Evolutionary conservation across 192 early-diverging fungal species (phyloP).

Genomic region (Linnemannia elongata): DNA sequence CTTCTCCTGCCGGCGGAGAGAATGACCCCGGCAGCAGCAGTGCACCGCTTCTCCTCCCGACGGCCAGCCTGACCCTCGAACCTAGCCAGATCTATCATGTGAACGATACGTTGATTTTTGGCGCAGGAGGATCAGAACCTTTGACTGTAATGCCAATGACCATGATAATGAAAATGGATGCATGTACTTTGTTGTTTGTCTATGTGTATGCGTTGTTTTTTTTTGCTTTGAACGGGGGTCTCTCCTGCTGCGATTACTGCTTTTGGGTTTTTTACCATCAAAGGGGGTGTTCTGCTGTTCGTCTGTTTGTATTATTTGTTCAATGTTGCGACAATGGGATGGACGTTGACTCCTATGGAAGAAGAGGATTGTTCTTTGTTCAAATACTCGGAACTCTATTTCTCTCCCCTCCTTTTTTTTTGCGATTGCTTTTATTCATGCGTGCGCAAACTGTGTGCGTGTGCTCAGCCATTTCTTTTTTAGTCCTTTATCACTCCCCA

Average conservation of each 20-base stretch:
- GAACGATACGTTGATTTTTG: conserved; percentile 41
- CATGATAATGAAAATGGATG: neutral
- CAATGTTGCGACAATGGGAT: neutral
- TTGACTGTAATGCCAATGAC: conserved; percentile 31
- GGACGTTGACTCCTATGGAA: neutral
- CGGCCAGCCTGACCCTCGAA: conserved; percentile 18
- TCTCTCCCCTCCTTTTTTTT: neutral
- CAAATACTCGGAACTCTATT: neutral
- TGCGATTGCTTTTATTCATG: neutral
- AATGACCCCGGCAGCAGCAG: neutral
- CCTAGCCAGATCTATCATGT: conserved; percentile 45
- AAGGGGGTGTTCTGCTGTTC: neutral
- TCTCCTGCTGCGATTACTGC: neutral
- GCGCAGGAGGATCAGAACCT: conserved; percentile 35
- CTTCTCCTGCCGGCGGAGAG: neutral
- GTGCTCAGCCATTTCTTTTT: neutral
- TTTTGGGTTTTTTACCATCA: conserved; percentile 11
- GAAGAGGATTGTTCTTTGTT: neutral
- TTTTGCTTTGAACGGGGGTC: neutral
- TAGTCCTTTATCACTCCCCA: neutral
- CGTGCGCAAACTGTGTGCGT: neutral
- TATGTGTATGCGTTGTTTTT: neutral
- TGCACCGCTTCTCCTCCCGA: conserved; percentile 29
- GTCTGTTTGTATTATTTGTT: neutral
- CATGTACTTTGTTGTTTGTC: neutral